Base-by-base conservation (phyloP, 768 basidiomycete species). In the Pleurotus platypus region DNA sequence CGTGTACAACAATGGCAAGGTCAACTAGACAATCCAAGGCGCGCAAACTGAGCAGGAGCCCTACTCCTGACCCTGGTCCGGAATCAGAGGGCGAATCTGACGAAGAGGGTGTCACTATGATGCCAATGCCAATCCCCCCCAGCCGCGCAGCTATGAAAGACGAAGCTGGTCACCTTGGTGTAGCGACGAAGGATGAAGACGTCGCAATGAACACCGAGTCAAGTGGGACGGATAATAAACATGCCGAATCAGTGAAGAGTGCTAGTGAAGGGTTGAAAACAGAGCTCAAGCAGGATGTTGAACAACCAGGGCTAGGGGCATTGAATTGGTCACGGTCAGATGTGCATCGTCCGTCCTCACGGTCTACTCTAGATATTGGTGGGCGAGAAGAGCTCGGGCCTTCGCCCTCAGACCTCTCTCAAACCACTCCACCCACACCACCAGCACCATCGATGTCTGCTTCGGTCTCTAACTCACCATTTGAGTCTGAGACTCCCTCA, bases 401-500 rank as follows among this genome's bases (percentile, higher is more conserved):
- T 20, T 54, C 51, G 8, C 22, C 51, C 4, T 40, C 51, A 18
- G 38, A 54, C 15, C 26, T 42, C 26, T 42, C 51, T 39, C 51
- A 39, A 22, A 59, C 56, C 47, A 43, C 59, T 54, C 53, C 47
- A 53, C 24, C 45, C 53, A 59, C 59, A 60, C 57, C 55, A 48
- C 6, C 26, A 38, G n/a, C 51, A 72, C 39, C 49, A 49, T 58
- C 72, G 68, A 45, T 71, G 71, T 37, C 74, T 67, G 42, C 72
- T 72, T 58, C 70, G 70, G 22, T 67, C 65, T 45, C 63, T 66
- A 50, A 69, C 63, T 48, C 64, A 64, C 53, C 66, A 70, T 68
- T 73, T 63, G 59, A 64, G 67, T 73, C 76, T 56, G 70, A 70
- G 58, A 68, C 75, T 46, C 63, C 76, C 20, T 75, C 78, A n/a